Percentiles rank a stretch among this genome's conserved stretches.
phyloP scores from a whole-genome alignment of 352 stramenopile species.

The Pythium aquatile region DNA sequence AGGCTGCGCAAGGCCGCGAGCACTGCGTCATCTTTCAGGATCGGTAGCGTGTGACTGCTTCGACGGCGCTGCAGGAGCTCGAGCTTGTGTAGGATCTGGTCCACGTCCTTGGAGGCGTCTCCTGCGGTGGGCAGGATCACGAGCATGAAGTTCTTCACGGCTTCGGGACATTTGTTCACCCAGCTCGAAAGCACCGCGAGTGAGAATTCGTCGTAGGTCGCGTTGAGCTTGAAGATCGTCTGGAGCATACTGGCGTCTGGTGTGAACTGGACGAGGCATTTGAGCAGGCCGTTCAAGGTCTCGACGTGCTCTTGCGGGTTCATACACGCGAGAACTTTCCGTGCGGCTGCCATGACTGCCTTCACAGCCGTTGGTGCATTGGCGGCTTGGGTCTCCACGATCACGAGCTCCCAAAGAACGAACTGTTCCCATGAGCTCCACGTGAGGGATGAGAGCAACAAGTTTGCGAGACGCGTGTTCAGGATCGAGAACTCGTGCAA shows the following conservation, averaged over 20 bases:
- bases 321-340: conserved; percentile 76
- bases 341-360: conserved; percentile 61
- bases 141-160: conserved; percentile 58
- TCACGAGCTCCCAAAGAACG: conserved; percentile 74
- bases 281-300: conserved; percentile 71
- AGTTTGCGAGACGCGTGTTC: conserved; percentile 61
- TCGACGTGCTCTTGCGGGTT: conserved; percentile 69
- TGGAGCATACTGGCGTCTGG: conserved; percentile 71
- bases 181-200: conserved; percentile 65
- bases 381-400: conserved; percentile 58
- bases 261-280: conserved; percentile 69
- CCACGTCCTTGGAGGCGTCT: conserved; percentile 43
- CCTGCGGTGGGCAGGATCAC: conserved; percentile 40
- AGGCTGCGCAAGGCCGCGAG: conserved; percentile 38
- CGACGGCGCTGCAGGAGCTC: conserved; percentile 54
- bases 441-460: conserved; percentile 70
- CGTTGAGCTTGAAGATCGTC: conserved; percentile 69
- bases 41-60: conserved; percentile 23
- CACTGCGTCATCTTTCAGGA: conserved; percentile 54
- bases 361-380: conserved; percentile 34
- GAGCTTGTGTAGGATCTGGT: conserved; percentile 60
- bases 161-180: conserved; percentile 62
- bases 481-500: conserved; percentile 80
- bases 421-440: conserved; percentile 87
- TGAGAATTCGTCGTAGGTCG: conserved; percentile 63